Base-by-base conservation (phyloP, 495 filamentous ascomycete species). In the Penicillium canariense region DNA sequence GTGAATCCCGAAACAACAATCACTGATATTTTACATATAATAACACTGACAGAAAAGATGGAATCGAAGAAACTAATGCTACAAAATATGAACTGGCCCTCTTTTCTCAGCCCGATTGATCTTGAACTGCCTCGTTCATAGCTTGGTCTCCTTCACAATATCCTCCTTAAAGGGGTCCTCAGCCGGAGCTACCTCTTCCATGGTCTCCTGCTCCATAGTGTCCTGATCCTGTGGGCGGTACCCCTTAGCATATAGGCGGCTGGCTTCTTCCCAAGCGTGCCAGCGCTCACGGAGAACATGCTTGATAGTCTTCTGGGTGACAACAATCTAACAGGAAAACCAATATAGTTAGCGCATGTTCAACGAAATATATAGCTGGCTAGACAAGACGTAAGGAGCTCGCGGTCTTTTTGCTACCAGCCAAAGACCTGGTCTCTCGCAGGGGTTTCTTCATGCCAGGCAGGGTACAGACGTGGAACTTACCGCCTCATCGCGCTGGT, bases 261-360 rank as follows among this genome's bases (percentile, higher is more conserved):
- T 75, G 22, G 94, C 94, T 59, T 93, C 89, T 60, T 91, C 83
- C 89, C 90, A 97, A 32, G 88, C 79, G 73, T 97, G 94, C 75
- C 84, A 91, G 62, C 93, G 79, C 68, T 97, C 93, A 32, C 88
- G 91, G 50, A 97, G 78, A 39, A 83, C 80, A 64, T 93, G 86
- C 75, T 89, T 91, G 68, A 97, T 96, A 35, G 74, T 74, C 54
- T 81, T 77, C 80, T 88, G 86, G 14, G 93, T 96, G 54, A 71
- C 63, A 36, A 77, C 74, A 44, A 96, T 81, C 90, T 91, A 58
- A 43, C 8, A 31, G 31, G 42, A 11, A 45, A 36, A 26, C 27
- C 43, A 10, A 17, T 17, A 20, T 34, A 5, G 35, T 57, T 27
- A 56, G 54, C 14, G 38, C 4, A 27, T 42, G 14, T 49, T 31